These are phyloP conservation scores for Boletus edulis DNA, from an alignment of 768 basidiomycete genomes.

Conservation along the genomic window DNA sequence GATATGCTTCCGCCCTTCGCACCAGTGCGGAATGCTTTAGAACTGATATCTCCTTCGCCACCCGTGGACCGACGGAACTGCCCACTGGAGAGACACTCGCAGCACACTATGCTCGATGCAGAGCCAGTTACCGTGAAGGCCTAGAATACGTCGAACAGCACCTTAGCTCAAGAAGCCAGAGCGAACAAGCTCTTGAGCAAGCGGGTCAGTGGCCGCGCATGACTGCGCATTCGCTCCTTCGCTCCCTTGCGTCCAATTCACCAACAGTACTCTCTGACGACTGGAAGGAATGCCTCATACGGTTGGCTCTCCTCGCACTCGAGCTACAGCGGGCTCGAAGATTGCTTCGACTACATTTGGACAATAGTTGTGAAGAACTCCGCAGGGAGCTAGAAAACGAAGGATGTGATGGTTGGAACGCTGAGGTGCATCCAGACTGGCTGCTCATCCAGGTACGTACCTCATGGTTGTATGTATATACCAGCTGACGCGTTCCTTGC, in stretches of 20 bases:
- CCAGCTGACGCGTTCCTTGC: not conserved
- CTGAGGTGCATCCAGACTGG: constrained; percentile 38
- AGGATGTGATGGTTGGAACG: constrained; percentile 19
- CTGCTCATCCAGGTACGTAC: constrained; percentile 41
- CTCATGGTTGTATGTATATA: not conserved
- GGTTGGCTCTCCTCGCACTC: constrained; percentile 29
- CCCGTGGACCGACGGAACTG: not conserved
- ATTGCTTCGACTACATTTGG: constrained; percentile 23
- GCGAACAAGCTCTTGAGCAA: constrained; percentile 16
- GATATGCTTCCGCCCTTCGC: not conserved
- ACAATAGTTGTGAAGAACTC: constrained; percentile 30
- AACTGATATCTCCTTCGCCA: not conserved
- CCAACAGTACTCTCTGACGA: constrained; percentile 3
- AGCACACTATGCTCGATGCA: constrained; percentile 8
- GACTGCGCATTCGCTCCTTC: constrained; percentile 30
- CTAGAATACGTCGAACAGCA: not conserved
- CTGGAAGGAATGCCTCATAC: constrained; percentile 33
- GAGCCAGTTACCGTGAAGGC: not conserved
- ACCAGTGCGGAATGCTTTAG: constrained; percentile 9
- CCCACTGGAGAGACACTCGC: constrained; percentile 2
- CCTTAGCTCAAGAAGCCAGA: constrained; percentile 14
- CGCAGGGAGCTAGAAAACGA: constrained; percentile 22
- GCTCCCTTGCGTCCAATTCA: constrained; percentile 28
- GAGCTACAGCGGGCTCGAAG: constrained; percentile 37
- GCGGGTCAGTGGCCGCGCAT: constrained; percentile 39